Conservation (phyloP, 805 yeast genomes). For the Nakazawaea wickerhamii region DNA sequence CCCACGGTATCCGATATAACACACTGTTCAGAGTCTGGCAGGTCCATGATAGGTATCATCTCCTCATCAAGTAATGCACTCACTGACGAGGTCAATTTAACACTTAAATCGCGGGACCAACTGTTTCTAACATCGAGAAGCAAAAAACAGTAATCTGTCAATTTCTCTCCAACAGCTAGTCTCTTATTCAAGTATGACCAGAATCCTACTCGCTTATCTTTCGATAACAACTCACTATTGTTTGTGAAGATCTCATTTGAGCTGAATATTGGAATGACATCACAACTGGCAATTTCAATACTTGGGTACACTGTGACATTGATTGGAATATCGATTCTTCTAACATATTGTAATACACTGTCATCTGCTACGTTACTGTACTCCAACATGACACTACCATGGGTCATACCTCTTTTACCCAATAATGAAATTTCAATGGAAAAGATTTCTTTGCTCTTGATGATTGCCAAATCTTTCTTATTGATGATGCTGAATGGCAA, state of each 20-base stretch:
- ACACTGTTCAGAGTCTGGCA: constrained; percentile 3
- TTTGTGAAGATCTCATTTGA: constrained; percentile 21
- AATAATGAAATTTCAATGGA: constrained; percentile 50
- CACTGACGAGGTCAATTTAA: constrained; percentile 21
- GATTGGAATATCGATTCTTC: constrained; percentile 64
- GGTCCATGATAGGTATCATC: neutral
- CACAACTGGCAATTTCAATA: constrained; percentile 70
- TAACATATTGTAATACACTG: constrained; percentile 31
- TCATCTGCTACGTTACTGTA: constrained; percentile 42
- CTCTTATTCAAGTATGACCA: constrained; percentile 10
- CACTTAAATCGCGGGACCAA: constrained; percentile 56
- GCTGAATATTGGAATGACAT: constrained; percentile 53
- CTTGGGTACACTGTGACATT: constrained; percentile 67
- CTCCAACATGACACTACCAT: constrained; percentile 59
- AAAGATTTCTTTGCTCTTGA: constrained; percentile 34
- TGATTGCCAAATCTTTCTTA: constrained; percentile 35
- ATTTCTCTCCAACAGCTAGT: constrained; percentile 23
- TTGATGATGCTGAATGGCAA: constrained; percentile 52
- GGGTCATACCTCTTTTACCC: constrained; percentile 71
- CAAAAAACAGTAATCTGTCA: constrained; percentile 54
- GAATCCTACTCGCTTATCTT: neutral
- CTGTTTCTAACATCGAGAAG: constrained; percentile 76
- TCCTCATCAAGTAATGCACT: constrained; percentile 16
- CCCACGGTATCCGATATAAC: neutral
- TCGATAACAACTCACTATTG: neutral